Percentiles rank a stretch among this genome's conserved stretches.
Conservation (phyloP, 768 basidiomycete genomes). For the Russula olivacea region DNA sequence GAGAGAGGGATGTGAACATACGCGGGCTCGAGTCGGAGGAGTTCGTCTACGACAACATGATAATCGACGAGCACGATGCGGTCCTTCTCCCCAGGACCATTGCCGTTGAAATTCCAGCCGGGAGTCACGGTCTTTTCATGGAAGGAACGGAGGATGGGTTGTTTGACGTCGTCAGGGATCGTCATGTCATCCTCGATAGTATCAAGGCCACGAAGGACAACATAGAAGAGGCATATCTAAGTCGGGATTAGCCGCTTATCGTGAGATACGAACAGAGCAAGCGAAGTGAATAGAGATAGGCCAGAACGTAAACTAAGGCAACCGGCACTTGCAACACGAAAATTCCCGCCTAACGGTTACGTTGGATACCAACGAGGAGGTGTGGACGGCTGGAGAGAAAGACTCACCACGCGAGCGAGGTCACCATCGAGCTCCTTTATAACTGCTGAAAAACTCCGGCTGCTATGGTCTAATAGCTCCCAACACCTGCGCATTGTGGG, state of each 20-base stretch:
- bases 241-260: neutral
- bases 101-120: constrained; percentile 82
- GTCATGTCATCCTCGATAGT: constrained; percentile 99
- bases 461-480: constrained; percentile 83
- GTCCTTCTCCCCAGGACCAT: constrained; percentile 85
- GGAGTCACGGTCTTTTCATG: constrained; percentile 71
- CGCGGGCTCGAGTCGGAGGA: constrained; percentile 60
- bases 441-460: constrained; percentile 85
- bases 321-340: neutral
- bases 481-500: constrained; percentile 84
- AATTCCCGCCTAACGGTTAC: neutral
- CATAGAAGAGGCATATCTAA: constrained; percentile 92
- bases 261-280: neutral
- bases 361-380: neutral
- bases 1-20: constrained; percentile 33
- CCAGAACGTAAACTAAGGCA: neutral
- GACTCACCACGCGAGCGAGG: constrained; percentile 80
- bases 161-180: constrained; percentile 78
- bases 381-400: neutral
- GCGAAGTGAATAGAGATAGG: neutral
- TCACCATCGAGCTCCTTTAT: constrained; percentile 97
- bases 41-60: constrained; percentile 71
- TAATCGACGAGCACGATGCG: constrained; percentile 80
- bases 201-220: constrained; percentile 90
- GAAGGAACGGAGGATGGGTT: constrained; percentile 77